Base-by-base conservation (phyloP, 352 stramenopile genomes). In the Thalassiosira oceanica region DNA sequence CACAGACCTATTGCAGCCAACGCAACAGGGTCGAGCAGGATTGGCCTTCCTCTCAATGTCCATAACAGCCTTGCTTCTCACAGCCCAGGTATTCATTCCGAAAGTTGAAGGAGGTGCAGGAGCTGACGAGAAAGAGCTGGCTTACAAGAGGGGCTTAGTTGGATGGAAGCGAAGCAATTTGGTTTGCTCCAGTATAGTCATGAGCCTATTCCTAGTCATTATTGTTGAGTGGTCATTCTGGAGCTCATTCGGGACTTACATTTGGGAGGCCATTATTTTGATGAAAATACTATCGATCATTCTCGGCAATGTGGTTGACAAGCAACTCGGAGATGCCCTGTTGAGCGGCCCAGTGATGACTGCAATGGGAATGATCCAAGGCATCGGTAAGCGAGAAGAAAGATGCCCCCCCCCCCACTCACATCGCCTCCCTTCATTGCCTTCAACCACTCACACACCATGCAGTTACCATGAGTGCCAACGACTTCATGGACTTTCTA, bases 211-310 rank as follows among this genome's bases (percentile, higher is more conserved):
- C 24, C 85, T 97, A 31, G 90, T 96, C 4, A 70, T 97, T 3
- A 90, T 98, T 74, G 80, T 98, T 11, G 95, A 98, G 74, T 96
- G 97, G 43, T 98, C 93, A 11, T 98, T 97, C 62, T 98, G 95
- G 95, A 85, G 83, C 36, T 84, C 90, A 6, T 98, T 98, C 65
- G 94, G 94, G 10, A 78, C 88, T 45, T 97, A 97, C 75, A 96
- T 98, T 68, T 98, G 96, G 83, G 96, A 96, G 64, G 93, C 97
- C 5, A 97, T 98, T 43, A 84, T 98, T 45, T 80, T 89, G 5
- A 92, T 96, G 45, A 95, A 97, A 56, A 69, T 98, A 10, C 53
- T 98, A 10, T 94, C 92, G 39, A 84, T 83, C 6, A 67, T 94
- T 7, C 71, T 97, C 50, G 93, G 96, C 61, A 71, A 78, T 5